phyloP scores from a whole-genome alignment of 2,329 filamentous ascomycete species.

The Emergomyces pasteurianus region DNA sequence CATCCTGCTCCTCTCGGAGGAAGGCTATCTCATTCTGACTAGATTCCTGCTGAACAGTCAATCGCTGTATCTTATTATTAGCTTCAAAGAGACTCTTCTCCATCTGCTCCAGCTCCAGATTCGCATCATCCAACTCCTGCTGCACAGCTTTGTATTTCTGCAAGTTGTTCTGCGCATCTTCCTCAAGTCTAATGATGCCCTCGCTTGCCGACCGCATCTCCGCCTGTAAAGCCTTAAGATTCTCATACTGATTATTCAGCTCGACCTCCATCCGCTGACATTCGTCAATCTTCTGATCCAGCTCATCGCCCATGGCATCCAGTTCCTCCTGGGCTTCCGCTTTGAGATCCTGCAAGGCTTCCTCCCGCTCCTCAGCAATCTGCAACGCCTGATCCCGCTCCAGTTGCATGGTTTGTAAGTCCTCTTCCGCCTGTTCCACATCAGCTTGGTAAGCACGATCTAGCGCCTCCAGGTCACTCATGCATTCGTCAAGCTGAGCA shows the following conservation, averaged over 20 bases:
- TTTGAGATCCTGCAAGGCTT: conserved; percentile 38
- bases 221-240: conserved; percentile 79
- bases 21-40: conserved; percentile 89
- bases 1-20: conserved; percentile 89
- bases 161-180: conserved; percentile 70
- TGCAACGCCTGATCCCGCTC: conserved; percentile 80
- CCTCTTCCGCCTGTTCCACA: conserved; percentile 64
- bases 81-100: conserved; percentile 75
- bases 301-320: conserved; percentile 48
- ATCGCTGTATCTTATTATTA: conserved; percentile 74
- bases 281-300: conserved; percentile 60
- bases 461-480: conserved; percentile 66
- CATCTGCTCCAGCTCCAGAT: conserved; percentile 73
- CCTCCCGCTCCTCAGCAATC: conserved; percentile 54
- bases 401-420: conserved; percentile 63
- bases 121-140: conserved; percentile 68
- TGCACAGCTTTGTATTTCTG: conserved; percentile 73
- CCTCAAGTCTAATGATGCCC: conserved; percentile 72
- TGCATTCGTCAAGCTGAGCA: conserved; percentile 65
- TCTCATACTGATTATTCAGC: conserved; percentile 65
- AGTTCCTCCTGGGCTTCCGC: conserved; percentile 49
- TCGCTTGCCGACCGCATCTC: conserved; percentile 92
- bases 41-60: conserved; percentile 85
- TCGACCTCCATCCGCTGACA: conserved; percentile 59
- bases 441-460: conserved; percentile 67